Conservation (phyloP, 2,329 filamentous ascomycete species). For the Fusarium foetens region DNA sequence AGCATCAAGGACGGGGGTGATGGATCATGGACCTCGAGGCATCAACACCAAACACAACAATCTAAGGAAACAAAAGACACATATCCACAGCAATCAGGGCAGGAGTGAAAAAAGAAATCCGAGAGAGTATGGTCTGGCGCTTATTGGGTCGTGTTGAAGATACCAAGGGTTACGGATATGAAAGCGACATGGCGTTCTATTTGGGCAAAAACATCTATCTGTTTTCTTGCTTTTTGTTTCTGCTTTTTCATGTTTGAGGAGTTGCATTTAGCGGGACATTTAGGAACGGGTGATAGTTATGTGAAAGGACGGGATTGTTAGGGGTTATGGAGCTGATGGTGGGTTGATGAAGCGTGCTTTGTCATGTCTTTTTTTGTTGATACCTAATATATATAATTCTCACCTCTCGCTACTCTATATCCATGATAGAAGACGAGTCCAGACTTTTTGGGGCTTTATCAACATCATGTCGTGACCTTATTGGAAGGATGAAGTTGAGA, state of each 20-base stretch:
- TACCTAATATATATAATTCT: constrained; percentile 39
- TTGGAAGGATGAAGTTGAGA: neutral
- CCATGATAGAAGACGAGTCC: no score
- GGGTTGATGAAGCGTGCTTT: constrained; percentile 17
- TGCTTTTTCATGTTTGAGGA: constrained; percentile 5
- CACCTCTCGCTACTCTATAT: constrained; percentile 3
- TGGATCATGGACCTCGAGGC: neutral
- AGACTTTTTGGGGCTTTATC: neutral
- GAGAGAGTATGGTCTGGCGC: constrained; percentile 37
- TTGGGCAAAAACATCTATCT: constrained; percentile 26
- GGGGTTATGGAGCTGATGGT: constrained; percentile 6
- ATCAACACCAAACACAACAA: constrained; percentile 7
- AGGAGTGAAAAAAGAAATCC: neutral
- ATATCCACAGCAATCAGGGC: neutral
- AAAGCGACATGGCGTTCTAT: constrained; percentile 36
- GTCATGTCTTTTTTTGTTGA: constrained; percentile 22
- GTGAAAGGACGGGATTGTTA: neutral
- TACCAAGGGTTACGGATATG: constrained; percentile 40
- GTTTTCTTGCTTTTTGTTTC: neutral
- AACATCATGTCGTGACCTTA: neutral
- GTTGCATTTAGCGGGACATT: constrained; percentile 32
- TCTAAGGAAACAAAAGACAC: constrained; percentile 7
- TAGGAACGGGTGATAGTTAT: neutral
- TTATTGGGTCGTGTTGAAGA: constrained; percentile 40
- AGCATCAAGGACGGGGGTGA: neutral